Base-by-base conservation (phyloP, 345 rosid species). In the Lepidium africanum region DNA sequence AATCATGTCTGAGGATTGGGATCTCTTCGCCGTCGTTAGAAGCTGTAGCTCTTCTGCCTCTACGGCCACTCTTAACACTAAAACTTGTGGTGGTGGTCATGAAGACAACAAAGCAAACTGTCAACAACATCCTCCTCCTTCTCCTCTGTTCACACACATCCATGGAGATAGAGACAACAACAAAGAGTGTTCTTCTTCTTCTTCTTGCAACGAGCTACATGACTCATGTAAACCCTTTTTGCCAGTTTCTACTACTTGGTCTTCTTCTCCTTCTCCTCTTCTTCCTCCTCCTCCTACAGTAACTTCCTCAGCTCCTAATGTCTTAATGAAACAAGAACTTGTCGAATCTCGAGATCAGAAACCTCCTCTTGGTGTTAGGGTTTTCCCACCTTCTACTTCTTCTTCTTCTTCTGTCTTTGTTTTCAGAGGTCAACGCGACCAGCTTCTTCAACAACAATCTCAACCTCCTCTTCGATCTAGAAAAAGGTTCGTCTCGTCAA, bases 21-120 rank as follows among this genome's bases (percentile, higher is more conserved):
- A 90, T 82, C 88, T 93, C 35, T 72, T 42, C 42, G 96, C 98
- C 7, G 78, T 93, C 30, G 94, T 93, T 9, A 85, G 86, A 74
- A 77, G 94, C 70, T 90, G 86, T 73, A 52, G 71, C 75, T 55
- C 90, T 16, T 38, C 73, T 6, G 46, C 56, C 11, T 55, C 65
- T 5, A 42, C 70, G 32, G 45, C 48, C 1, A 59, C 45, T 19
- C 10, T 15, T 41, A 56, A 64, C 36, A 16, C 77, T 38, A 83
- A 78, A 14, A 40, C 45, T 43, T 13, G 46, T 21, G 36, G 23
- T 21, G 36, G 23, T 43, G 46, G 40, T 58, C 63, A 23, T 52
- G 16, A 23, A n/a, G 21, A 49, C 50, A 65, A 76, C 51, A 74
- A 70, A 16, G 81, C 74, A 5, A 83, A 67, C 72, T 58, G 67